These are phyloP conservation scores for Pseudopithomyces maydicus DNA, from an alignment of 2,329 filamentous ascomycete genomes.

Conservation along the genomic window DNA sequence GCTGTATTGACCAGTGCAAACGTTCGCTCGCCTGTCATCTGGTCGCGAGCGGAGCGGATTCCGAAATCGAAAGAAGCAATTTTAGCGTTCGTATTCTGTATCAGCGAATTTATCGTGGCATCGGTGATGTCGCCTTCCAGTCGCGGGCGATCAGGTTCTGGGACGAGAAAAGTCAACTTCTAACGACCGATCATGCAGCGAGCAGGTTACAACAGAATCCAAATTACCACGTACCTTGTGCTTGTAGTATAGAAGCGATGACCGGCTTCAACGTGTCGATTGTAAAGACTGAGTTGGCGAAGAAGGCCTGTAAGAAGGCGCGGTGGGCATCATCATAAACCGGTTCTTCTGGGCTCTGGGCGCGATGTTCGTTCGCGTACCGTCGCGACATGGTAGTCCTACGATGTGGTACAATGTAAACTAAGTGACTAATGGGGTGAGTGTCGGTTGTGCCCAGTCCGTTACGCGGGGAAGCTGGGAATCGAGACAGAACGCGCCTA, in stretches of 20 bases:
- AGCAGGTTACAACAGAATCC: neutral
- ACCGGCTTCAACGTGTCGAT: conserved; percentile 73
- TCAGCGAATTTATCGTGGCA: conserved; percentile 70
- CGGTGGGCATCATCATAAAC: conserved; percentile 66
- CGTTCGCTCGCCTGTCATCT: conserved; percentile 67
- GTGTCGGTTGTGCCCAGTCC: neutral
- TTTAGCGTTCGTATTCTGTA: conserved; percentile 71
- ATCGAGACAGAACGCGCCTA: neutral
- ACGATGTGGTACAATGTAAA: neutral
- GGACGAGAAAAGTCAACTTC: neutral
- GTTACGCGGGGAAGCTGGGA: neutral
- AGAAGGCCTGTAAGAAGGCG: conserved; percentile 88
- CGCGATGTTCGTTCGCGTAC: conserved; percentile 10
- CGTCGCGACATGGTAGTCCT: neutral
- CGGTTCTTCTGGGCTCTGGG: conserved; percentile 19
- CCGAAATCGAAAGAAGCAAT: conserved; percentile 85
- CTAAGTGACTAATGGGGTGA: too few species aligned
- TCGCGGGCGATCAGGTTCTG: conserved; percentile 51
- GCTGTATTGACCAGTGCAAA: conserved; percentile 88
- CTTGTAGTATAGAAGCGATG: conserved; percentile 74
- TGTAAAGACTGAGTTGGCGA: conserved; percentile 78
- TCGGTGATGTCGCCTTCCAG: conserved; percentile 68
- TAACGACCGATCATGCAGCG: neutral
- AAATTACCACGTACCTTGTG: conserved; percentile 40
- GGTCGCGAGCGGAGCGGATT: conserved; percentile 76